Conservation (phyloP, 1,284 basidiomycete species). For the Sanghuangporus weigelae region DNA sequence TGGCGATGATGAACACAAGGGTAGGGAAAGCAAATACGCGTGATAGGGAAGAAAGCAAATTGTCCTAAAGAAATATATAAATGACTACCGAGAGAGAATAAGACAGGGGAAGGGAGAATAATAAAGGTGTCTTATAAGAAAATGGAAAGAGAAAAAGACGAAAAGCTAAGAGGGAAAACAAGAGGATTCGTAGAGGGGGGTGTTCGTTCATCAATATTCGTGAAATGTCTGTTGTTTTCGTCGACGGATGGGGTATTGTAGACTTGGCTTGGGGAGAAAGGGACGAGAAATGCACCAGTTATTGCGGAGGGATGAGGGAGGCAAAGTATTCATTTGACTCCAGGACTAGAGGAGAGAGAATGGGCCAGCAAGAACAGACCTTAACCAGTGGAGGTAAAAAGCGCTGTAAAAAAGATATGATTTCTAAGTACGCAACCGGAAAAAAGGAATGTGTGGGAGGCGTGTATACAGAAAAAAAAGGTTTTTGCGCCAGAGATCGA, state of each 20-base stretch:
- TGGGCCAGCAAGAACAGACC: not conserved
- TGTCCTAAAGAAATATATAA: not conserved
- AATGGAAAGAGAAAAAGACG: not conserved
- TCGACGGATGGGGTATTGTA: constrained; percentile 8
- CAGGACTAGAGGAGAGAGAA: not conserved
- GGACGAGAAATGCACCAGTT: not conserved
- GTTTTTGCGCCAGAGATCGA: not conserved
- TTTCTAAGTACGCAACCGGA: not conserved
- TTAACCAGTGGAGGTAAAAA: too few relatives aligned
- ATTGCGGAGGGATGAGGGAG: not conserved
- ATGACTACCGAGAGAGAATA: not conserved
- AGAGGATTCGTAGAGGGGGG: not conserved
- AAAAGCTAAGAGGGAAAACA: not conserved
- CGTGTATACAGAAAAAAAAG: not conserved
- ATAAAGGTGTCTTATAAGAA: not conserved
- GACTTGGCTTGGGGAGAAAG: not conserved
- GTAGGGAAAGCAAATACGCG: not conserved
- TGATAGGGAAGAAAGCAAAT: not conserved
- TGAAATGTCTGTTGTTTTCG: constrained; percentile 1
- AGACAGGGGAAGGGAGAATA: not conserved
- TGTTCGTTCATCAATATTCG: constrained; percentile 12
- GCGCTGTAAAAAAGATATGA: not conserved
- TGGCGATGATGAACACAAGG: not conserved
- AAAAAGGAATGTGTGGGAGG: not conserved
- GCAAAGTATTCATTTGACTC: not conserved